phyloP scores from a whole-genome alignment of 345 rosid species.

The Laguncularia racemosa region DNA sequence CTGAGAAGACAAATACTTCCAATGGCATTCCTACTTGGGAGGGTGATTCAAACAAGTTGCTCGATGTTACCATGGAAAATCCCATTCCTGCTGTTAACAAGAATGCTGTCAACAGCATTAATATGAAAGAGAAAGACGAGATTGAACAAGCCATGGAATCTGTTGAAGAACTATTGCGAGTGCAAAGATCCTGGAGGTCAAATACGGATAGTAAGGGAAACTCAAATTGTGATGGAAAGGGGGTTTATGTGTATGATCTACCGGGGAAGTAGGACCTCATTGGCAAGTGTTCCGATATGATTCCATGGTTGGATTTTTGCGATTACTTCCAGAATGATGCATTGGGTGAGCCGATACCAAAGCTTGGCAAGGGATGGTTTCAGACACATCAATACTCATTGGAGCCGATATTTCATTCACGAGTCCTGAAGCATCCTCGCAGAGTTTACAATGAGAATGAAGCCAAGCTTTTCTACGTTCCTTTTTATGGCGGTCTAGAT shows the following conservation, averaged over 20 bases:
- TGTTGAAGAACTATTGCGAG: slow-evolving; percentile 32
- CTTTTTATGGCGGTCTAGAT: slow-evolving; percentile 74
- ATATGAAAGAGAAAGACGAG: slow-evolving; percentile 13
- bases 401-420: slow-evolving; percentile 71
- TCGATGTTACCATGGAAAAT: slow-evolving; percentile 10
- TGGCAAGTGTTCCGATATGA: slow-evolving; percentile 67
- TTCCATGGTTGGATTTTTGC: slow-evolving; percentile 68
- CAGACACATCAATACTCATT: slow-evolving; percentile 67
- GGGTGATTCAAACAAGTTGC: slow-evolving; percentile 10
- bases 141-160: slow-evolving; percentile 31
- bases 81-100: not conserved
- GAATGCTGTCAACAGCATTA: not conserved
- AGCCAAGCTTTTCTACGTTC: slow-evolving; percentile 79
- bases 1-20: slow-evolving; percentile 9
- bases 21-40: slow-evolving; percentile 2
- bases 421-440: slow-evolving; percentile 70
- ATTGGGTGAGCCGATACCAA: slow-evolving; percentile 46
- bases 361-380: slow-evolving; percentile 61
- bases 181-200: slow-evolving; percentile 60
- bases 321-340: slow-evolving; percentile 48
- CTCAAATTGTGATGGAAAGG: slow-evolving; percentile 41
- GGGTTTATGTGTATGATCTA: slow-evolving; percentile 63
- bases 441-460: slow-evolving; percentile 52
- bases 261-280: slow-evolving; percentile 73
- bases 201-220: not conserved